Conservation (phyloP, 495 filamentous ascomycete species). For the Penicillium waksmanii region DNA sequence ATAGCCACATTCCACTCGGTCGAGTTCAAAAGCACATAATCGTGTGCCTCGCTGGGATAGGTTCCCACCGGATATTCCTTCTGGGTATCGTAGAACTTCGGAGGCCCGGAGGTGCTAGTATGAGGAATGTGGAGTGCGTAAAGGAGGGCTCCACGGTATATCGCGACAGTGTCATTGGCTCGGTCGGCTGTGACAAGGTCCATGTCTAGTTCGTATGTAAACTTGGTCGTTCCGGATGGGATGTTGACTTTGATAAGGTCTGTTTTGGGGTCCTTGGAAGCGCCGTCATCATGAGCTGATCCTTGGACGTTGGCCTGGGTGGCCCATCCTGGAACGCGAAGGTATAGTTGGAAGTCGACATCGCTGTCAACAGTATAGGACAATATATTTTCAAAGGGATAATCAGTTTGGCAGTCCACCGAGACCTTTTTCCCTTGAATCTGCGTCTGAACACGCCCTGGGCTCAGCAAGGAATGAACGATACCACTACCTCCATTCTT, state of each 20-base stretch:
- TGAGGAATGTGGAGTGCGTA: conserved; percentile 47
- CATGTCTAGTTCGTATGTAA: conserved; percentile 23
- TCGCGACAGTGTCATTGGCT: conserved; percentile 56
- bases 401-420: conserved; percentile 31
- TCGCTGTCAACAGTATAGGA: conserved; percentile 49
- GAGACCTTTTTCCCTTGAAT: conserved; percentile 13
- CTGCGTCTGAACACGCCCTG: conserved; percentile 15
- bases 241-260: conserved; percentile 26
- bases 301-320: conserved; percentile 26
- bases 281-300: neutral
- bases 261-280: conserved; percentile 26
- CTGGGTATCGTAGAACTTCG: conserved; percentile 19
- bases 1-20: conserved; percentile 30
- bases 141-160: conserved; percentile 58
- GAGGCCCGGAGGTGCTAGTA: conserved; percentile 16
- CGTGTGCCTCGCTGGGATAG: conserved; percentile 14
- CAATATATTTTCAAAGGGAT: conserved; percentile 56
- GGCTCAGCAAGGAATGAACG: conserved; percentile 28
- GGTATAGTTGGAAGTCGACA: conserved; percentile 46
- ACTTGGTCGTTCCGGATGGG: conserved; percentile 12
- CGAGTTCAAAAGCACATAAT: conserved; percentile 12
- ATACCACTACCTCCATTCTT: conserved; percentile 19
- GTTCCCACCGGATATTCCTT: conserved; percentile 13
- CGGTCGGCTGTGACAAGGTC: conserved; percentile 36
- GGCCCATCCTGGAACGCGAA: conserved; percentile 55